Evolutionary conservation across 2,329 filamentous ascomycete genomes (phyloP), one percentile per base, ranked within the genome.

Genomic region (Hypoxylon sp.): DNA sequence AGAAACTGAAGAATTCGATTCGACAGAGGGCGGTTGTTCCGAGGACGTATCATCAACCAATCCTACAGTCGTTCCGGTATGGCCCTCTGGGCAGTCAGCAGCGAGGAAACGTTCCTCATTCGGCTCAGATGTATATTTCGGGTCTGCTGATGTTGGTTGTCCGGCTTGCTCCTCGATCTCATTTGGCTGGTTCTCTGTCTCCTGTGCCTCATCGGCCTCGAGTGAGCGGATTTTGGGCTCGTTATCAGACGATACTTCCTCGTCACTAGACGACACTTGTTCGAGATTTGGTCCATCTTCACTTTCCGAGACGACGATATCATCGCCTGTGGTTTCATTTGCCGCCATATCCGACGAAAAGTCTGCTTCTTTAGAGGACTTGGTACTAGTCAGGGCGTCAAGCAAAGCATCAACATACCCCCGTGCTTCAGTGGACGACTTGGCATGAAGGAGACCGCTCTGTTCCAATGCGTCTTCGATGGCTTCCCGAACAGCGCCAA

Each of bases 401-500:
- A 83, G 72, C 17, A 84, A 70, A 2, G 74, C 72, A 38, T 81
- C 75, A 5, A 84, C 69, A 48, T 81, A 80, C 9, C 69, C 68
- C 8, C 74, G 72, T 12, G 71, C 74, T 55, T 83, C 78, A 8
- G 73, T 69, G 3, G 73, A 68, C 0, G 75, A 74, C 41, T 72
- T 75, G 9, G 71, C 73, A 13, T 69, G 69, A 11, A 83, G 69
- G 5, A 84, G 71, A 2, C 79, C 79, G 50, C 78, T 81, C 63
- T 81, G 75, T 50, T 79, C 74, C 2, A 84, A 71, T 1, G 81
- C 81, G 31, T 81, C 74, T 51, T 80, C 74, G 16, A 84, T 78
- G 4, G 78, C 78, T 49, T 82, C 79, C 34, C 78, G 73, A 11
- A 84, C 77, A 6, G 74, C 73, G 4, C 73, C 73, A 20, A 81